Percentiles rank a stretch among this genome's conserved stretches.
Conservation (phyloP, 306 rosid genomes). For the Cicer judaicum region DNA sequence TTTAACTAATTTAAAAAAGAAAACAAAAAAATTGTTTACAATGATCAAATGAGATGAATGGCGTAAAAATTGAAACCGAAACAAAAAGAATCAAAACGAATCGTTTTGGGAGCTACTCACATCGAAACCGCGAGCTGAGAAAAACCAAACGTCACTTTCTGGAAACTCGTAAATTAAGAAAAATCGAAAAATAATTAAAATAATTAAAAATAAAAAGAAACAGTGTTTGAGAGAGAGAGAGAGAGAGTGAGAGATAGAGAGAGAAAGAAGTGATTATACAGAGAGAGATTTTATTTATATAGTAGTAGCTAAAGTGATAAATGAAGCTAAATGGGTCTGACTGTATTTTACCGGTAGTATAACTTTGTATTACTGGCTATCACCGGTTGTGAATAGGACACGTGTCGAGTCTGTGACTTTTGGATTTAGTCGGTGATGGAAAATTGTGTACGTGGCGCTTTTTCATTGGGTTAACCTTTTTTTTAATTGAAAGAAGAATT, state of each 20-base stretch:
- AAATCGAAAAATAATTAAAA: background rate
- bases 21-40: conserved; percentile 23
- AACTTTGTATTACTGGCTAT: background rate
- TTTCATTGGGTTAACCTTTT: background rate
- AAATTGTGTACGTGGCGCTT: background rate
- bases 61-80: background rate
- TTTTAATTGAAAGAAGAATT: background rate
- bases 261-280: conserved; percentile 15
- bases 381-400: background rate
- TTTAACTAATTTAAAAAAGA: no score
- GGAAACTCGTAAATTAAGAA: conserved; percentile 15
- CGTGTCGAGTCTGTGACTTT: background rate
- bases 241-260: background rate
- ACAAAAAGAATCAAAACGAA: background rate
- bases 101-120: conserved; percentile 55
- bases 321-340: background rate
- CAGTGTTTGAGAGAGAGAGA: background rate
- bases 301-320: background rate
- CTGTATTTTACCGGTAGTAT: background rate
- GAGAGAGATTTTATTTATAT: background rate
- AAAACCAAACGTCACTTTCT: conserved; percentile 42
- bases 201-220: conserved; percentile 28
- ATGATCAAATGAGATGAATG: conserved; percentile 53
- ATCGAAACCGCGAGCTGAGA: conserved; percentile 53
- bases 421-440: conserved; percentile 5